These are phyloP conservation scores for Mortierella sp. DNA, from an alignment of 371 early-diverging fungal genomes.

Conservation along the genomic window DNA sequence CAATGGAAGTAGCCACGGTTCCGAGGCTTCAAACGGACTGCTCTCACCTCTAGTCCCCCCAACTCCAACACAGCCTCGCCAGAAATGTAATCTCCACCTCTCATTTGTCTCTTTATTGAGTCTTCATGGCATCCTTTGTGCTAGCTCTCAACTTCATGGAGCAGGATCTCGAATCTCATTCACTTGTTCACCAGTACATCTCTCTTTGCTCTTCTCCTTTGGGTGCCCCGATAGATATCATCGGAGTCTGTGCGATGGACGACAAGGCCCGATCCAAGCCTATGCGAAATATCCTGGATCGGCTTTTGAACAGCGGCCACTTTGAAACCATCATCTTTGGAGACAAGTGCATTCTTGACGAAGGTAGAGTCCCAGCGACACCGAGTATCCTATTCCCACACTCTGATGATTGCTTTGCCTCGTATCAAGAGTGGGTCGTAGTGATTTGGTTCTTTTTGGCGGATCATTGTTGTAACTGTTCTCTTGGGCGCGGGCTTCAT, in stretches of 20 bases:
- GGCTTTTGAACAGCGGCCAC: conserved; percentile 73
- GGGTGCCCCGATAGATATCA: conserved; percentile 56
- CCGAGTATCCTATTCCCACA: too few species aligned
- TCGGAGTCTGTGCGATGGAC: conserved; percentile 93
- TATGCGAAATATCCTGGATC: conserved; percentile 91
- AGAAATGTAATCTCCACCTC: too few species aligned
- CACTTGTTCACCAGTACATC: not conserved
- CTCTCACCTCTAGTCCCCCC: too few species aligned
- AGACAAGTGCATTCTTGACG: conserved; percentile 93
- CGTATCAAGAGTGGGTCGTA: too few species aligned
- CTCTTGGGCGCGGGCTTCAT: too few species aligned
- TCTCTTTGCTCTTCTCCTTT: not conserved
- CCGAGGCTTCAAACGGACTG: not conserved
- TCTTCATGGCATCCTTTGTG: too few species aligned
- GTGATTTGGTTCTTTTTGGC: too few species aligned
- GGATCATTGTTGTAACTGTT: too few species aligned
- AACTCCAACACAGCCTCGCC: too few species aligned
- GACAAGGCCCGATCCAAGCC: conserved; percentile 94
- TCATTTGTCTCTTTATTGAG: too few species aligned
- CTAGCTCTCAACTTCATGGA: too few species aligned
- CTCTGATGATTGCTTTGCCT: too few species aligned
- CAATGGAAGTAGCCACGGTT: not conserved
- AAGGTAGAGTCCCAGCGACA: conserved; percentile 59
- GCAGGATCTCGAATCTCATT: not conserved
- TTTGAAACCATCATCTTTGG: conserved; percentile 91